Evolutionary conservation across 139 green algal genomes (phyloP), one percentile per base, ranked within the genome.

Genomic region (Zygnema cylindricum): DNA sequence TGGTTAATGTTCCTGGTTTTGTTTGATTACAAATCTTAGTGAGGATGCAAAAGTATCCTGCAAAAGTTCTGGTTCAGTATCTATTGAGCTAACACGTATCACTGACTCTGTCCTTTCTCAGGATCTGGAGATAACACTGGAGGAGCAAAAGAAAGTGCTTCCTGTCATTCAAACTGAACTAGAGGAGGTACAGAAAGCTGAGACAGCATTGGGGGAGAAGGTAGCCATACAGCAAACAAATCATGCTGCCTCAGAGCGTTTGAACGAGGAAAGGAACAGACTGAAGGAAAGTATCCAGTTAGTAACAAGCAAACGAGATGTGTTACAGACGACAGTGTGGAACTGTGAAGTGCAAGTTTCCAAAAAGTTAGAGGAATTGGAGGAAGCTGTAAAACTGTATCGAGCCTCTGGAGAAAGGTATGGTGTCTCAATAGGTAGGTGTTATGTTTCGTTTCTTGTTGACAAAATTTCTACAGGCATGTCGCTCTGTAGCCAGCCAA

Each of bases 241-340:
- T 55, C 84, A 84, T 42, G 91, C 55, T 0, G 92, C 93, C 71
- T 16, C 92, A 81, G 69, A 83, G 1, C 69, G 69, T 39, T 93
- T 93, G 92, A 78, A 87, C 77, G 77, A 92, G 75, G 89, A 95
- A 90, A 96, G 92, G 69, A 77, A 55, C 49, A 96, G 96, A 91
- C 93, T 94, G 82, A 91, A 95, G 84, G 92, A 93, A 41, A 79
- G 95, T 23, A 89, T 98, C 55, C 85, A 93, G 0, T 76, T 69
- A 0, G 91, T 95, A n/a, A 86, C 85, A 43, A 86, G 39, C 0
- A 93, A 96, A 85, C 90, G 91, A 30, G 95, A 96, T 86, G 88
- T 90, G 23, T 79, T 96, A 86, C 94, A 98, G 85, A 43, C 82
- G 43, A 92, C 93, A 11, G 90, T 95, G 41, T 92, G 93, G 63